Conservation (phyloP, 768 basidiomycete genomes). For the Leccinum sublutescens region DNA sequence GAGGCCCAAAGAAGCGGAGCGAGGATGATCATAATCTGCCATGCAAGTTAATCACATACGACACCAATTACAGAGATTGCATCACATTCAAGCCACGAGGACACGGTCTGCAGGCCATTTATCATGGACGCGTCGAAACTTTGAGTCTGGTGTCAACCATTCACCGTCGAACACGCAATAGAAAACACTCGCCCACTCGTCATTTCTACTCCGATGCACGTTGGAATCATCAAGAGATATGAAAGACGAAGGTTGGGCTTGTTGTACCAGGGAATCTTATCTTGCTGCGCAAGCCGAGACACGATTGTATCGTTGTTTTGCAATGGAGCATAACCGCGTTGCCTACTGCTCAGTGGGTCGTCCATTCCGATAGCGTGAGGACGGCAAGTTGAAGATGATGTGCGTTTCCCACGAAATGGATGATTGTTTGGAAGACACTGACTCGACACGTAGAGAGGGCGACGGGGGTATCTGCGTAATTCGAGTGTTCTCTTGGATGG, state of each 20-base stretch:
- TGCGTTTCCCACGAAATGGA: neutral
- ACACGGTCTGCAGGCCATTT: neutral
- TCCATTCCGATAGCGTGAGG: neutral
- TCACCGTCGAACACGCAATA: neutral
- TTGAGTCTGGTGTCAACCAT: neutral
- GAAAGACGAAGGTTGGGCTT: neutral
- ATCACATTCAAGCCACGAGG: neutral
- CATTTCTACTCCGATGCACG: neutral
- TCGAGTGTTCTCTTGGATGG: neutral
- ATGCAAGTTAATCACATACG: neutral
- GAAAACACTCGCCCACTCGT: neutral
- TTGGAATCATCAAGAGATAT: neutral
- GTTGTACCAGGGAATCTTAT: neutral
- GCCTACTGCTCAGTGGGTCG: neutral
- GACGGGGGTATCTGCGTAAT: too few species aligned
- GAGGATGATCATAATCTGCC: neutral
- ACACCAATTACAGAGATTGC: neutral
- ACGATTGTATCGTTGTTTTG: neutral
- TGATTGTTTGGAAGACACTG: neutral
- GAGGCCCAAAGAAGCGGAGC: neutral
- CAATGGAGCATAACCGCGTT: neutral
- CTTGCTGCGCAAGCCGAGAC: neutral
- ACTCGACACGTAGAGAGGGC: neutral
- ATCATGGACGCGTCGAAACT: conserved; percentile 26
- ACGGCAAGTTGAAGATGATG: neutral